phyloP scores from a whole-genome alignment of 75 land plant genomes.

The Picea glauca region DNA sequence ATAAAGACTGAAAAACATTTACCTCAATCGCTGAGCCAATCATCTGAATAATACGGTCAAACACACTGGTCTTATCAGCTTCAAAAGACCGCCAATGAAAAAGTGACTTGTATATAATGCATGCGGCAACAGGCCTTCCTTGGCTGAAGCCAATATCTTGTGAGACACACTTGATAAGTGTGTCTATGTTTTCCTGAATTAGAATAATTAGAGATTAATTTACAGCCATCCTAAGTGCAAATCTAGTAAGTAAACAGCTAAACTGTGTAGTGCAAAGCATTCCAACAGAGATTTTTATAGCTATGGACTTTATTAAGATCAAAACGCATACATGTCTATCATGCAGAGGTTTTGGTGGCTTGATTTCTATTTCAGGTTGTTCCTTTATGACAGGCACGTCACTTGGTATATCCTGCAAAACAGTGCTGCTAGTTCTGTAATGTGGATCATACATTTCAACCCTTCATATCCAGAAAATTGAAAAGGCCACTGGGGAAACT shows the following conservation, averaged over 20 bases:
- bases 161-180: slow-evolving; percentile 75
- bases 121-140: slow-evolving; percentile 91
- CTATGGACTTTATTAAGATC: neutral
- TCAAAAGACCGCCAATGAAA: slow-evolving; percentile 99
- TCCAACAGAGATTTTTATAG: neutral
- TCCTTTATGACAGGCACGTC: slow-evolving; percentile 29
- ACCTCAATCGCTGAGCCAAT: slow-evolving; percentile 98
- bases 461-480: neutral
- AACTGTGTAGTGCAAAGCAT: neutral
- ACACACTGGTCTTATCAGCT: slow-evolving; percentile 94
- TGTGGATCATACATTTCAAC: neutral
- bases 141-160: slow-evolving; percentile 88
- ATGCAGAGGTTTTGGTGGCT: slow-evolving; percentile 30
- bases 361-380: slow-evolving; percentile 42
- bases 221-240: neutral
- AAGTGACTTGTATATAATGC: slow-evolving; percentile 88
- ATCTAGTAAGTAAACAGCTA: neutral
- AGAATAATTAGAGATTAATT: slow-evolving; percentile 9
- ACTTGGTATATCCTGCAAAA: slow-evolving; percentile 38
- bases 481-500: slow-evolving; percentile 6
- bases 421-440: neutral
- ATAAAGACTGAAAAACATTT: neutral
- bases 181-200: slow-evolving; percentile 84
- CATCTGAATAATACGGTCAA: slow-evolving; percentile 95
- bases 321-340: slow-evolving; percentile 33